Base-by-base conservation (phyloP, 2,329 filamentous ascomycete species). In the Penicillium sp. region DNA sequence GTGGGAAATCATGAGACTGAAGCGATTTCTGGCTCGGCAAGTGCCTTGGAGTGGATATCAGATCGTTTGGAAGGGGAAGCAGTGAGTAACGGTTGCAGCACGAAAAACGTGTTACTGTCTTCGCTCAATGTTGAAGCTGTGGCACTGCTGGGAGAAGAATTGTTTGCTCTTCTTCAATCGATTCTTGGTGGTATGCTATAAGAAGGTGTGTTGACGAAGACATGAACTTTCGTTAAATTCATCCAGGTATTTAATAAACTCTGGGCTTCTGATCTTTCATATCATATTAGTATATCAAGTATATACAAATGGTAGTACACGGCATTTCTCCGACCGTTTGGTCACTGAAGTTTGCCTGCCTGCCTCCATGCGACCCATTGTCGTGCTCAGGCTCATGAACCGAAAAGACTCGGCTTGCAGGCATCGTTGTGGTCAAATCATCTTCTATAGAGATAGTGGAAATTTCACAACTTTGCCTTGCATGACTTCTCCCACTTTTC, bases 401-500 rank as follows among this genome's bases (percentile, higher is more conserved):
- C 15, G 10, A 17, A 28, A 28, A 13, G 44, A 8, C 15, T 47
- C 12, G 1, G 15, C 8, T 15, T 30, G 17, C 15, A 49, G 28
- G 45, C 45, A 49, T 17, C 26, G 2, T 17, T 28, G 22, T 5
- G 8, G 24, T 13, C 40, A 7, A 28, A n/a, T 49, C 1, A 9
- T 26, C 44, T n/a, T 49, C 45, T 49, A 30, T 10, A 17, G n/a
- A 6, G 26, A 49, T 10, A 5, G 3, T 6, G 15, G 45, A n/a
- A n/a, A n/a, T 4, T n/a, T 49, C 60, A 75, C 64, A 76, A 72
- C 65, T 75, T 75, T 19, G 70, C 61, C 44, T 67, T 67, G 37
- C 55, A 78, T 62, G 77, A 78, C 53, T 78, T 74, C 78, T 83
- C 83, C 78, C 84, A 83, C 67, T 82, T 79, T 62, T 81, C 80